phyloP scores from a whole-genome alignment of 2,329 filamentous ascomycete genomes.

The Aureobasidium sp. region DNA sequence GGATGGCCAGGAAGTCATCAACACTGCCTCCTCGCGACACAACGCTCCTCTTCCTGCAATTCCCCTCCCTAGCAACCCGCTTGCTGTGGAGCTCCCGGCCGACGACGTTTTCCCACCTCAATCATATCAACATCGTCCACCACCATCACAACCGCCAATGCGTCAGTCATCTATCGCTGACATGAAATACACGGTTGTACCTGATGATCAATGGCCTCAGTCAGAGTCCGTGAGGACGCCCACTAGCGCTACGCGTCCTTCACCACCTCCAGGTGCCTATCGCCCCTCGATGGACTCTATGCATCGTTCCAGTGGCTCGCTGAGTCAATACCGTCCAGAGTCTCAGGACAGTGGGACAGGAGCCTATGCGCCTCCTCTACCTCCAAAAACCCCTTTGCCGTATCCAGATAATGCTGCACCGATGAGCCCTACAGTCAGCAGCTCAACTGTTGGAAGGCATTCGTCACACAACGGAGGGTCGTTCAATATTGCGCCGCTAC shows the following conservation, averaged over 20 bases:
- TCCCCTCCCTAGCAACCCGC: constrained; percentile 35
- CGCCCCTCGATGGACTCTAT: constrained; percentile 12
- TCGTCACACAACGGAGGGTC: constrained; percentile 6
- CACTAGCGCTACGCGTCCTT: constrained; percentile 11
- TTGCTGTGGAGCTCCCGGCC: constrained; percentile 52
- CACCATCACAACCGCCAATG: constrained; percentile 40
- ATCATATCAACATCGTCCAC: constrained; percentile 15
- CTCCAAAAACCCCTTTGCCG: constrained; percentile 48
- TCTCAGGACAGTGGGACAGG: constrained; percentile 19
- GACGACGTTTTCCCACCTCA: constrained; percentile 36
- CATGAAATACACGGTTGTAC: constrained; percentile 60
- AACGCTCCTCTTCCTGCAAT: constrained; percentile 24
- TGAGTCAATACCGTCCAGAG: constrained; percentile 23
- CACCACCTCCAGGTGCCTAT: constrained; percentile 1
- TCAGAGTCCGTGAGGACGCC: constrained; percentile 17
- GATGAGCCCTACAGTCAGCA: constrained; percentile 22
- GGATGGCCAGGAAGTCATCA: constrained; percentile 19
- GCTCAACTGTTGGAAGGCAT: constrained; percentile 19
- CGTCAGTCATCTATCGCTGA: constrained; percentile 43
- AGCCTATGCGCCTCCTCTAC: constrained; percentile 54
- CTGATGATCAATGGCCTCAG: constrained; percentile 49
- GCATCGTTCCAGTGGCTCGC: constrained; percentile 12
- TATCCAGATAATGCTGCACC: constrained; percentile 17
- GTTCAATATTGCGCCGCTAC: background rate
- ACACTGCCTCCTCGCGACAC: background rate